Evolutionary conservation across 2,329 filamentous ascomycete species (phyloP).

Genomic region (Monilinia laxa): DNA sequence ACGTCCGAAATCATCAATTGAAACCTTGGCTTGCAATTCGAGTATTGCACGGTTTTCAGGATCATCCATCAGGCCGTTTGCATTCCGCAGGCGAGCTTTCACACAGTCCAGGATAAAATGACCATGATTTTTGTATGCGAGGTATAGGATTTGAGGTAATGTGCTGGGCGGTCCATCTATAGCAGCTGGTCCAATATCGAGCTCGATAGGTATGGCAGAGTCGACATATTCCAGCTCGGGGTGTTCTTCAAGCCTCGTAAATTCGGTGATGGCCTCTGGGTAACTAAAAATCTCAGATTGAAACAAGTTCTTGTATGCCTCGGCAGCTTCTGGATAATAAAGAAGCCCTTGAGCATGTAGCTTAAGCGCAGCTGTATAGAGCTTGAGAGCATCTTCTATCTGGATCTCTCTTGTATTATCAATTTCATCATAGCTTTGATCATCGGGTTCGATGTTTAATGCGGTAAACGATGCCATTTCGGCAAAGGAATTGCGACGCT

Average conservation of each 20-base stretch:
- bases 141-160: slow-evolving; percentile 83
- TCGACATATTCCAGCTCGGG: slow-evolving; percentile 52
- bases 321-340: slow-evolving; percentile 71
- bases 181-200: slow-evolving; percentile 59
- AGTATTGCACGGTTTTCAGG: slow-evolving; percentile 44
- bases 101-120: slow-evolving; percentile 83
- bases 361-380: slow-evolving; percentile 88
- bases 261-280: slow-evolving; percentile 82
- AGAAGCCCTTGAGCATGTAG: slow-evolving; percentile 82
- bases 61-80: slow-evolving; percentile 34
- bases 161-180: slow-evolving; percentile 76
- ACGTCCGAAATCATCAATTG: slow-evolving; percentile 56
- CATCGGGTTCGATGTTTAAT: slow-evolving; percentile 91
- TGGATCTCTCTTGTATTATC: slow-evolving; percentile 94
- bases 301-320: slow-evolving; percentile 83
- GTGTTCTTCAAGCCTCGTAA: slow-evolving; percentile 65
- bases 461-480: slow-evolving; percentile 62
- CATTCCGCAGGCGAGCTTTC: slow-evolving; percentile 51
- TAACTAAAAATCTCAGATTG: slow-evolving; percentile 92
- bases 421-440: slow-evolving; percentile 84
- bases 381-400: slow-evolving; percentile 93
- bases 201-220: slow-evolving; percentile 48
- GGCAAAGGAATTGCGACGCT: not conserved
- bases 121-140: slow-evolving; percentile 93
- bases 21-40: slow-evolving; percentile 41